These are phyloP conservation scores for Scheffersomyces amazonensis DNA, from an alignment of 805 yeast genomes.

Conservation along the genomic window DNA sequence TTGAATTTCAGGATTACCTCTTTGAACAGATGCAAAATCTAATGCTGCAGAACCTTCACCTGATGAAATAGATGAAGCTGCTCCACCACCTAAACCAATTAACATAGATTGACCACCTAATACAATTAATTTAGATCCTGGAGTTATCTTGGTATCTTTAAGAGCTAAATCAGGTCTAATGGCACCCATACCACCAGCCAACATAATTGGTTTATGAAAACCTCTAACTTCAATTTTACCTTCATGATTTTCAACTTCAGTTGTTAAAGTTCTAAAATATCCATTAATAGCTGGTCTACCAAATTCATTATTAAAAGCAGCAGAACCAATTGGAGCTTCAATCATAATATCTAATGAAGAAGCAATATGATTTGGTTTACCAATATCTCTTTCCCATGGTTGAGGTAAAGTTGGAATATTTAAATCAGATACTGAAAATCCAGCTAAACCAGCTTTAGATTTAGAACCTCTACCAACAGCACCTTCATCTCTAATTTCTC, in stretches of 20 bases:
- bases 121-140: constrained; percentile 88
- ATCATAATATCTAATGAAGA: constrained; percentile 91
- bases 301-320: constrained; percentile 97
- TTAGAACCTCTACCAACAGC: constrained; percentile 99
- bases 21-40: constrained; percentile 98
- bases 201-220: constrained; percentile 97
- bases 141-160: constrained; percentile 82
- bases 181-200: constrained; percentile 99
- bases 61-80: constrained; percentile 94
- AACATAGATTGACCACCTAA: constrained; percentile 98
- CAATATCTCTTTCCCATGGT: constrained; percentile 94
- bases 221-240: constrained; percentile 82
- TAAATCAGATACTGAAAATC: constrained; percentile 89
- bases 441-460: constrained; percentile 93
- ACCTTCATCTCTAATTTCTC: constrained; percentile 99
- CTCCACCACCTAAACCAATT: constrained; percentile 99
- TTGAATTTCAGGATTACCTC: constrained; percentile 99
- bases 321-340: constrained; percentile 96
- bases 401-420: constrained; percentile 79
- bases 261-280: constrained; percentile 91
- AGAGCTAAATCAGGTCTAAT: constrained; percentile 90
- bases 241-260: constrained; percentile 60
- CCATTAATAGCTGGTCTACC: constrained; percentile 98
- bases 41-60: constrained; percentile 95
- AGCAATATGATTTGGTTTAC: constrained; percentile 92